Evolutionary conservation across 179 eudicot species (phyloP), one percentile per base, ranked within the genome.

Genomic region (Beta corolliflora): DNA sequence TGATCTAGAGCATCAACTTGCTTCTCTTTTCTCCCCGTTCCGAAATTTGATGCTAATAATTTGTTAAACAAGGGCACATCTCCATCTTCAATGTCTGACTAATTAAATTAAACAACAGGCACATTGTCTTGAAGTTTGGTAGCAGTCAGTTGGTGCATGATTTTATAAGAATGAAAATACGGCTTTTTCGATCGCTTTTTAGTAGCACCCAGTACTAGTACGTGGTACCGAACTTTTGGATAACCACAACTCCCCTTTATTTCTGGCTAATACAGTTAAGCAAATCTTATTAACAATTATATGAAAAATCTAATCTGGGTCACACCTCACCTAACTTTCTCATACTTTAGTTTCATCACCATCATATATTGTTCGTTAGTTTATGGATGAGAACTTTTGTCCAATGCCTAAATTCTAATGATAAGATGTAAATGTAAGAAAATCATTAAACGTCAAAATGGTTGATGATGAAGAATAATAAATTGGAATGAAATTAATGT

Each of bases 151-250:
- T 71, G 75, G 75, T 46, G 12, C 19, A 71, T 48, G 53, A 71
- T 45, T 11, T 64, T 63, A 63, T 21, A 7, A 66, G 31, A 66
- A 10, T 15, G 18, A 45, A 16, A 44, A 44, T 11, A 45, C 14
- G 14, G 73, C 73, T 45, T 69, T 69, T 7, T 69, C 19, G 65
- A 60, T 60, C 29, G 7, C 10, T 16, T 69, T 41, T 36, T 14
- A 44, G 48, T 19, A n/a, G 50, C 52, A 41, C 53, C 29, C 53
- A 69, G 52, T 45, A 44, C 53, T 44, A 14, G 73, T 45, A 69
- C 73, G 73, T 69, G 73, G 73, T 69, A 69, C 73, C 53, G 73
- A 69, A 69, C 73, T 69, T 69, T 16, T 69, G 73, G 73, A 69
- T 69, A 69, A 69, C 45, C 73, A 69, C 73, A 69, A 69, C 52